Percentiles rank a stretch among this genome's conserved stretches.
These are phyloP conservation scores for Naumovozyma baii DNA, from an alignment of 805 yeast species.

Conservation along the genomic window DNA sequence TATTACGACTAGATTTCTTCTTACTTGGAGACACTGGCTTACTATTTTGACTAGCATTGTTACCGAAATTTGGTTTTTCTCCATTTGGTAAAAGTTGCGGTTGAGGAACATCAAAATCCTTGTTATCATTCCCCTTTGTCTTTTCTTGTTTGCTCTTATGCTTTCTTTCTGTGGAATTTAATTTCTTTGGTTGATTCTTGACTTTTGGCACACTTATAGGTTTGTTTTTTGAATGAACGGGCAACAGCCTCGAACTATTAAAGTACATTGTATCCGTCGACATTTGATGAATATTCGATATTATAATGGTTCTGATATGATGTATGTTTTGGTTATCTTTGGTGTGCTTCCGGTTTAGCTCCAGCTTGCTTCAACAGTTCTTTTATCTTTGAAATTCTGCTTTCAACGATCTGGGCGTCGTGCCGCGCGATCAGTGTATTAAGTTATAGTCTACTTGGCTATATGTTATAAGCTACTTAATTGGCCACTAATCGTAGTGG, in stretches of 20 bases:
- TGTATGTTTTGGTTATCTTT: constrained; percentile 1
- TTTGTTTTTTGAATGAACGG: constrained; percentile 19
- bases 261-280: constrained; percentile 28
- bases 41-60: constrained; percentile 1
- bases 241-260: constrained; percentile 25
- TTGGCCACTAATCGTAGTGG: constrained; percentile 34
- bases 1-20: constrained; percentile 2
- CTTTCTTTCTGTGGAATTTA: constrained; percentile 4
- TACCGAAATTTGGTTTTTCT: constrained; percentile 27
- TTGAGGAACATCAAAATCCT: constrained; percentile 10
- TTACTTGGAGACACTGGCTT: constrained; percentile 1
- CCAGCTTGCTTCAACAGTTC: too few species aligned
- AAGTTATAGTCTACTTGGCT: too few species aligned
- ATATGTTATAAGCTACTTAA: too few species aligned
- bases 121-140: background rate
- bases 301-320: background rate
- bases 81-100: constrained; percentile 27
- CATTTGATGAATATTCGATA: constrained; percentile 16
- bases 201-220: constrained; percentile 7
- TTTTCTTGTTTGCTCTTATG: constrained; percentile 10
- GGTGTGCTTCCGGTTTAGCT: too few species aligned
- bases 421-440: too few species aligned
- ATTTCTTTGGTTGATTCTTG: background rate
- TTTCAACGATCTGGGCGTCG: too few species aligned
- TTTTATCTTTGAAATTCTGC: too few species aligned